Evolutionary conservation across 768 basidiomycete species (phyloP).

Genomic region (Tephrocybe rancida): DNA sequence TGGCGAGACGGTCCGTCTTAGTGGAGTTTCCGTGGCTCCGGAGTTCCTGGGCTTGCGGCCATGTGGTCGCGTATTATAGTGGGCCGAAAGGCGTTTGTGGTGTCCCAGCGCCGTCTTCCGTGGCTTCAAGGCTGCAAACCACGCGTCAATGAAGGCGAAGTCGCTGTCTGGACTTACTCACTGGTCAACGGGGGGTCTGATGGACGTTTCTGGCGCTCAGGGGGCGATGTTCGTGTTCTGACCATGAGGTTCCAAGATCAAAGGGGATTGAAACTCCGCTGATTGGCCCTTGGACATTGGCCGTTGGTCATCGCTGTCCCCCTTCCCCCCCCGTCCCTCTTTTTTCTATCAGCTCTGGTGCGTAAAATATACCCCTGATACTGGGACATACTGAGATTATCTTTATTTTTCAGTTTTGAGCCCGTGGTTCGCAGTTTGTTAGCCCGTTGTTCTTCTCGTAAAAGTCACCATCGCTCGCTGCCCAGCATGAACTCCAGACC

Average conservation of each 20-base stretch:
- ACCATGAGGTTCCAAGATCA: slow-evolving; percentile 17
- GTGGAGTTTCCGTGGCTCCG: neutral
- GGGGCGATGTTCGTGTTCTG: slow-evolving; percentile 11
- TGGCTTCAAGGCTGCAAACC: slow-evolving; percentile 2
- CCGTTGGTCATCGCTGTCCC: slow-evolving; percentile 17
- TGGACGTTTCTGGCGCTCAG: slow-evolving; percentile 5
- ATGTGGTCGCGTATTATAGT: neutral
- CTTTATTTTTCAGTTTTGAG: slow-evolving; percentile 7
- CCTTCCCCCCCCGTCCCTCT: slow-evolving; percentile 22
- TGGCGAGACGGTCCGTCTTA: neutral
- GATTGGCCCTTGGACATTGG: slow-evolving; percentile 22
- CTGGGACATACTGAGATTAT: neutral
- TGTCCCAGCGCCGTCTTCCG: slow-evolving; percentile 1
- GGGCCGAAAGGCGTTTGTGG: slow-evolving; percentile 1
- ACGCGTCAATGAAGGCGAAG: slow-evolving; percentile 1
- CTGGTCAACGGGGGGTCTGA: neutral
- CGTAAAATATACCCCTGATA: neutral
- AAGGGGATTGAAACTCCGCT: slow-evolving; percentile 45
- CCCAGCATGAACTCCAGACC: slow-evolving; percentile 70
- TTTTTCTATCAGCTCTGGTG: slow-evolving; percentile 16
- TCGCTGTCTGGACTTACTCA: neutral
- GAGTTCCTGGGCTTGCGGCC: slow-evolving; percentile 1
- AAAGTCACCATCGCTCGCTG: slow-evolving; percentile 19
- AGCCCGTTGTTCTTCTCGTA: slow-evolving; percentile 19
- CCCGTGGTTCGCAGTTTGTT: slow-evolving; percentile 17